A percentile compares a stretch with the other conserved stretches of the same genome.
Evolutionary conservation across 108 stramenopile genomes (phyloP).

Genomic region (Chaetoceros muelleri): DNA sequence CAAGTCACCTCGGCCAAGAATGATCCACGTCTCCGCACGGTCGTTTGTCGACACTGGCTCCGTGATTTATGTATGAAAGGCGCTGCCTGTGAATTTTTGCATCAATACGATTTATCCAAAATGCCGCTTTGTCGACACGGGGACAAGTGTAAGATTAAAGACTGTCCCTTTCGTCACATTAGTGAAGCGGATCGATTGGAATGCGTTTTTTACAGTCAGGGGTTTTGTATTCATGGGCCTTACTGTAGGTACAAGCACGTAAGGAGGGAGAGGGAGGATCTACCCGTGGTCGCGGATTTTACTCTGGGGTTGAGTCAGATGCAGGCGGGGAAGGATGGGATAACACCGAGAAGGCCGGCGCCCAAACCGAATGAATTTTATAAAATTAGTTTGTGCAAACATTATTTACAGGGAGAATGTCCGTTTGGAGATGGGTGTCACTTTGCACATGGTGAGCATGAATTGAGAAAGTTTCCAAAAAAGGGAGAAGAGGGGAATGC

Average conservation of each 20-base stretch:
- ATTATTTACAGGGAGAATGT: constrained; percentile 80
- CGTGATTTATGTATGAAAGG: constrained; percentile 94
- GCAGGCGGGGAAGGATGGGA: constrained; percentile 76
- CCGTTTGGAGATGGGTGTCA: constrained; percentile 76
- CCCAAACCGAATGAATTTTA: constrained; percentile 87
- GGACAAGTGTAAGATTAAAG: constrained; percentile 81
- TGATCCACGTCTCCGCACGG: constrained; percentile 86
- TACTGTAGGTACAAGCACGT: constrained; percentile 87
- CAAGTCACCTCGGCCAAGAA: constrained; percentile 66
- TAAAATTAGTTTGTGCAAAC: constrained; percentile 83
- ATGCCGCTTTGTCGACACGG: constrained; percentile 91
- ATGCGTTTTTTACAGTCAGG: constrained; percentile 90
- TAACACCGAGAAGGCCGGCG: constrained; percentile 38
- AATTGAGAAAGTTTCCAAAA: constrained; percentile 54
- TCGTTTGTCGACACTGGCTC: constrained; percentile 94
- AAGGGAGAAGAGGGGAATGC: constrained; percentile 13
- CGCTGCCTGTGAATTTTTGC: constrained; percentile 85
- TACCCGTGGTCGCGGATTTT: constrained; percentile 77
- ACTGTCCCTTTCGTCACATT: constrained; percentile 89
- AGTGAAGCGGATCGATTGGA: constrained; percentile 82
- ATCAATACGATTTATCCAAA: constrained; percentile 85
- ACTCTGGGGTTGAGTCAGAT: constrained; percentile 81
- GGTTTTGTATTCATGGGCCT: constrained; percentile 91
- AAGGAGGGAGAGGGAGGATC: constrained; percentile 50
- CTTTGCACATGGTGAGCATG: constrained; percentile 84